These are phyloP conservation scores for Backusella psychrophila DNA, from an alignment of 192 early-diverging fungal genomes.

Conservation along the genomic window DNA sequence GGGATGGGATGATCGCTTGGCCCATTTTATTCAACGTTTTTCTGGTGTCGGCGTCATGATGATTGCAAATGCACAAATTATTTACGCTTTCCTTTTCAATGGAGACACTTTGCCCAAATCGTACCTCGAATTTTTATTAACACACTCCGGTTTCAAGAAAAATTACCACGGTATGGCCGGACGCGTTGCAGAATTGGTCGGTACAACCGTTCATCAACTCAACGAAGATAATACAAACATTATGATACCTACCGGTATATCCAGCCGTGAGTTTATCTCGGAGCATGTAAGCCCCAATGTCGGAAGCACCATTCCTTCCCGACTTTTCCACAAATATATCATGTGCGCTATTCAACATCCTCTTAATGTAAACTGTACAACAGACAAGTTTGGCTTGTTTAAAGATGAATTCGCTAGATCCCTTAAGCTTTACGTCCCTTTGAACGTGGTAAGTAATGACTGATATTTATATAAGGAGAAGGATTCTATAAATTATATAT, in stretches of 20 bases:
- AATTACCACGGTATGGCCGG: conserved; percentile 44
- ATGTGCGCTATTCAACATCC: conserved; percentile 65
- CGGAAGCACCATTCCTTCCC: conserved; percentile 36
- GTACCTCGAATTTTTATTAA: conserved; percentile 54
- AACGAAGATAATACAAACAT: conserved; percentile 26
- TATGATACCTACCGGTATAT: conserved; percentile 44
- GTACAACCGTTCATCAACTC: conserved; percentile 26
- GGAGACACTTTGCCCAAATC: conserved; percentile 55
- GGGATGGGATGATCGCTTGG: conserved; percentile 47
- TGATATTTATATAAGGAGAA: neutral
- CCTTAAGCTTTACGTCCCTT: conserved; percentile 57
- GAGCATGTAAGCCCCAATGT: conserved; percentile 53
- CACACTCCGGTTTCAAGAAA: conserved; percentile 41
- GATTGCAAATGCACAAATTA: conserved; percentile 45
- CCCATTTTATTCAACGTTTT: conserved; percentile 35
- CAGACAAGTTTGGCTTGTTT: conserved; percentile 39
- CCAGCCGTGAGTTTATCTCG: conserved; percentile 52
- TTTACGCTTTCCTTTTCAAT: conserved; percentile 52
- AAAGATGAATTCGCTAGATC: conserved; percentile 51
- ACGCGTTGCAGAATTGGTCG: conserved; percentile 33
- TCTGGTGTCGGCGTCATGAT: conserved; percentile 49
- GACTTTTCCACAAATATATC: conserved; percentile 50
- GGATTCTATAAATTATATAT: neutral
- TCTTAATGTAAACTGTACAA: conserved; percentile 45
- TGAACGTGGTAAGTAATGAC: conserved; percentile 55